A percentile compares a stretch with the other conserved stretches of the same genome.
These are phyloP conservation scores for Phytophthora boehmeriae DNA, from an alignment of 352 stramenopile species.

Conservation along the genomic window DNA sequence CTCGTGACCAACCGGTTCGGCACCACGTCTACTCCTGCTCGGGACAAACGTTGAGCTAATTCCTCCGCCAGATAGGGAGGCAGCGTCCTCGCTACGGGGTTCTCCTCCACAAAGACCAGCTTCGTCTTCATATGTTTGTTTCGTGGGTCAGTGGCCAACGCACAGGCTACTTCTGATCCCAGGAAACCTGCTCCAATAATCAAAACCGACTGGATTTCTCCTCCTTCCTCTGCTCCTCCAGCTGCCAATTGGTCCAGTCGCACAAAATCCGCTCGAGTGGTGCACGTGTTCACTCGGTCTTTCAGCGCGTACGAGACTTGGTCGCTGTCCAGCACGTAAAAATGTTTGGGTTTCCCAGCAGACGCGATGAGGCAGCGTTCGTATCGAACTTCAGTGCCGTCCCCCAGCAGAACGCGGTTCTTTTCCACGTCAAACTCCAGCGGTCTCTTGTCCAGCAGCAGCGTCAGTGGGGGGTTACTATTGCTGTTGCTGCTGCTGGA, in stretches of 20 bases:
- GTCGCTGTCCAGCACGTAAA: constrained; percentile 90
- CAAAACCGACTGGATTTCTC: constrained; percentile 64
- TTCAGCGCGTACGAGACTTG: constrained; percentile 83
- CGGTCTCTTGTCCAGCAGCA: constrained; percentile 77
- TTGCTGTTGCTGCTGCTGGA: background rate
- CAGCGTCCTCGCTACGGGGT: constrained; percentile 67
- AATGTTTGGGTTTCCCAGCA: constrained; percentile 78
- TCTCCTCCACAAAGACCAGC: constrained; percentile 61
- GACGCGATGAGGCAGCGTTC: constrained; percentile 90
- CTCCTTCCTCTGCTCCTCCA: constrained; percentile 20
- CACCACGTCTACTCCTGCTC: constrained; percentile 71
- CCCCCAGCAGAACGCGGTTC: constrained; percentile 79
- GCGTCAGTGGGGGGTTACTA: constrained; percentile 62
- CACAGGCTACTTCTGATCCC: constrained; percentile 86
- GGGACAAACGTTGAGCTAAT: constrained; percentile 56
- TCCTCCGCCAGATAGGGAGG: constrained; percentile 86
- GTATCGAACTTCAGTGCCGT: constrained; percentile 84
- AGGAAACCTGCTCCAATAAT: constrained; percentile 92
- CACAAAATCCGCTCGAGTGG: constrained; percentile 81
- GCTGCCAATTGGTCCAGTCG: constrained; percentile 69
- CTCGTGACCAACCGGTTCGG: constrained; percentile 80
- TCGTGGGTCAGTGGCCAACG: constrained; percentile 65
- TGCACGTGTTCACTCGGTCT: constrained; percentile 89
- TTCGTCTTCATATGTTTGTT: constrained; percentile 55
- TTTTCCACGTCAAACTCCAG: constrained; percentile 89